Evolutionary conservation across 495 filamentous ascomycete species (phyloP), one percentile per base, ranked within the genome.

Genomic region (Xylaria castorea): DNA sequence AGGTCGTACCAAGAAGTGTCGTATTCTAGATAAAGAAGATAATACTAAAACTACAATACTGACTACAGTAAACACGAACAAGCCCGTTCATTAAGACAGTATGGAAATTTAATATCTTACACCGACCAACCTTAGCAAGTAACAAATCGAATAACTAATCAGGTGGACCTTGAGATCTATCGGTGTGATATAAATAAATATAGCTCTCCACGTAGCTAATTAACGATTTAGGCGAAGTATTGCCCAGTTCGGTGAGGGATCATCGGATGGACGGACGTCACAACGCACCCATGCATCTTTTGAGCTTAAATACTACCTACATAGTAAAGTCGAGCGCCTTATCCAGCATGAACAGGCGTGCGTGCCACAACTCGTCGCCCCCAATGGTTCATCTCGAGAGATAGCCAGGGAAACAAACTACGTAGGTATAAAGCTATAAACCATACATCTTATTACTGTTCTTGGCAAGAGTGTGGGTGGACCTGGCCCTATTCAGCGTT

Each of bases 381-480:
- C 44, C 34, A 64, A 44, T 44, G 61, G 60, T 38, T n/a, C 38
- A 44, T 61, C 58, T 38, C 9, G 5, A n/a, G 32, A 64, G 61
- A 44, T 11, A 44, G 22, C 36, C 7, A 27, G 58, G 58, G 25
- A 22, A 42, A 60, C 1, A 42, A 42, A 42, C 38, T 36, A 36
- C 38, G 9, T 40, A 11, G 38, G 8, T n/a, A n/a, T n/a, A n/a
- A n/a, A 42, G 9, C 38, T 1, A 42, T 38, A 40, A 22, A 3
- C 7, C 30, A 38, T 32, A 57, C 53, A 18, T 38, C 18, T 30
- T 38, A 38, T 61, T 61, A 61, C 32, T 61, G 58, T 61, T 61
- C 58, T 38, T 11, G 58, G 61, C 14, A 27, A 42, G 61, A 2
- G 63, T 66, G 63, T 66, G 63, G 38, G 42, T 65, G 62, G 62